Evolutionary conservation across 2,329 filamentous ascomycete genomes (phyloP), one percentile per base, ranked within the genome.

Genomic region (Acarospora socialis): DNA sequence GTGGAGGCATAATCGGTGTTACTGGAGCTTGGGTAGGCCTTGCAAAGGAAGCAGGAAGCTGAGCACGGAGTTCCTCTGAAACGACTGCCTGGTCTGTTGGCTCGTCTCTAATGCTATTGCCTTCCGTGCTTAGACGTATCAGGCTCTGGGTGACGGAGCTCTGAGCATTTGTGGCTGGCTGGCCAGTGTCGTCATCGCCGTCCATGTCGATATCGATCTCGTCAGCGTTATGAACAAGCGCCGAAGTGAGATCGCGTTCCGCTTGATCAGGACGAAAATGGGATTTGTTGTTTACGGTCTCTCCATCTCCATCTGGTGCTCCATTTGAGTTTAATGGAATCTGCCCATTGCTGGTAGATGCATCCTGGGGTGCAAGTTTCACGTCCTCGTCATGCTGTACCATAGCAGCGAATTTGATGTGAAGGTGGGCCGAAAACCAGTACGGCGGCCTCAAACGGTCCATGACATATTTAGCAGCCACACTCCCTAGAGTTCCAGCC

Each of bases 391-490:
- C 51, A 39, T 74, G 62, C 4, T 65, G 47, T 28, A 75, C 54
- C 1, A 64, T 39, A 1, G 86, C 90, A 1, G 77, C 57, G 51
- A 79, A 95, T 50, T 87, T 92, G 60, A 80, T 76, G 55, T 98
- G 90, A 58, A 95, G 57, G 55, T 98, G 90, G 3, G 86, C 90
- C 21, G 81, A 78, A 51, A 95, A 94, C 90, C 90, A 98, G 51
- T 83, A 78, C 0, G 68, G 66, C 7, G 90, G 90, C 32, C 83
- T 68, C 32, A 98, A 56, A 18, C 81, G 69, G 49, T 93, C 76
- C 55, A 95, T 68, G 13, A 93, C 75, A 43, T 79, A 72, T 48
- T 70, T 73, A 1, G 86, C 86, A 1, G 87, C 87, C 19, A 70
- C 60, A 45, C 72, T 95, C 0, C 90, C 90, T 14, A 98, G 60